Base-by-base conservation (phyloP, 108 stramenopile genomes). In the Stephanodiscus triporus region DNA sequence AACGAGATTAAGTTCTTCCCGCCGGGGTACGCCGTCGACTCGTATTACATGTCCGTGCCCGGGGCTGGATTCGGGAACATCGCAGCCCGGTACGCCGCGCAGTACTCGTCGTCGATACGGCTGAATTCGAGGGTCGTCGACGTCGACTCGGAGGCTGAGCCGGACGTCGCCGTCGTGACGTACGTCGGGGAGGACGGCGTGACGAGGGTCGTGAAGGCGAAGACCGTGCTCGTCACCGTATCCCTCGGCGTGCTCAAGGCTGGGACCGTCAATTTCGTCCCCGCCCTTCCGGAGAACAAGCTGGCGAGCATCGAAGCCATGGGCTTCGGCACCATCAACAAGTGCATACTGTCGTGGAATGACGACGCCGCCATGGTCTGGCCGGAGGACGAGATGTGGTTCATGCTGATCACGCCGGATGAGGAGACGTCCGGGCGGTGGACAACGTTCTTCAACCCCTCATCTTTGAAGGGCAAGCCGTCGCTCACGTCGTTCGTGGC, bases 211-310 rank as follows among this genome's bases (percentile, higher is more conserved):
- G 53, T 55, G 0, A 26, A 68, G 22, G 50, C 53, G 17, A 53
- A 38, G 30, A 67, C 55, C 29, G 82, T 80, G 0, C 51, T 91
- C 26, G 79, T 88, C 16, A 89, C 90, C 16, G 82, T 88, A 11
- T 86, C 90, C 36, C 72, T 91, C 38, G 90, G 90, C 9, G 88
- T 89, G 19, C 82, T 91, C 37, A 89, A 91, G 72, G 60, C 77
- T 6, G 38, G 58, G 19, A 40, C 42, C 6, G 76, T 92, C 30
- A 58, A 83, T 16, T 92, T 92, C 72, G 36, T 42, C 8, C 91
- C 91, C 1, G 40, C 65, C 9, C 78, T 92, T 22, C 79, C 84
- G 3, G 54, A 78, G 16, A 29, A 43, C 22, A 92, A 89, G 76
- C 51, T 54, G 10, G 70, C 70, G 38, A 86, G 84, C 36, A 86